A percentile compares a stretch with the other conserved stretches of the same genome.
phyloP scores from a whole-genome alignment of 495 filamentous ascomycete species.

The Jackrogersella multiformis region DNA sequence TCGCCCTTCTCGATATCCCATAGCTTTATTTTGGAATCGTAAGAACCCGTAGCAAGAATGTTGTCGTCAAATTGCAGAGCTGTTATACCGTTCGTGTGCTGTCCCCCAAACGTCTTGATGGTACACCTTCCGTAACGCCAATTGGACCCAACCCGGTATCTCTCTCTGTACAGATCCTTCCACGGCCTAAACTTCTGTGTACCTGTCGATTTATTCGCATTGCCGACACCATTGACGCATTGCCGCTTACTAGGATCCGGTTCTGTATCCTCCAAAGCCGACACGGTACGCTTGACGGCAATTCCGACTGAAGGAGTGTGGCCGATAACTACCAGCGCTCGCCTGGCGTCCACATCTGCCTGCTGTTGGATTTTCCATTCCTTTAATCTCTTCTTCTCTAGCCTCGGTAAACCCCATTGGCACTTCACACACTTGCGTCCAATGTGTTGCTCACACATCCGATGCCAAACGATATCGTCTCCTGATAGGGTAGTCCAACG shows the following conservation, averaged over 20 bases:
- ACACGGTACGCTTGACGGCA: constrained; percentile 47
- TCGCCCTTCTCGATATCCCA: constrained; percentile 93
- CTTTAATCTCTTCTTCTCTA: constrained; percentile 87
- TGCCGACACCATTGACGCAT: constrained; percentile 46
- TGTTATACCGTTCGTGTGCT: constrained; percentile 91
- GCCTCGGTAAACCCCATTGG: constrained; percentile 89
- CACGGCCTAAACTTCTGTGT: constrained; percentile 44
- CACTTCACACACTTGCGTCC: constrained; percentile 92
- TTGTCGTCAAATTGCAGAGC: constrained; percentile 95
- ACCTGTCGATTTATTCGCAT: constrained; percentile 11
- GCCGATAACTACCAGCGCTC: constrained; percentile 20
- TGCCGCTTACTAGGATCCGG: constrained; percentile 58
- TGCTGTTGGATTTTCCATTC: constrained; percentile 88
- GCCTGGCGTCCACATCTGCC: constrained; percentile 43
- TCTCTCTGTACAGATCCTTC: constrained; percentile 77
- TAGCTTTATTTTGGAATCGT: constrained; percentile 93
- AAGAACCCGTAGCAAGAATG: constrained; percentile 92
- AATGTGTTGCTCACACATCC: constrained; percentile 99
- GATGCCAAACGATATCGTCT: constrained; percentile 97
- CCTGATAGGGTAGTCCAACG: constrained; percentile 89
- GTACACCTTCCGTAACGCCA: constrained; percentile 95
- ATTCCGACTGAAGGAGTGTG: constrained; percentile 2
- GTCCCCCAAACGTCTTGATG: constrained; percentile 78
- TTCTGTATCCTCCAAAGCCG: constrained; percentile 38
- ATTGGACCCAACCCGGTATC: constrained; percentile 89